Conservation (phyloP, 2,329 filamentous ascomycete genomes). For the Penicillium sp. region DNA sequence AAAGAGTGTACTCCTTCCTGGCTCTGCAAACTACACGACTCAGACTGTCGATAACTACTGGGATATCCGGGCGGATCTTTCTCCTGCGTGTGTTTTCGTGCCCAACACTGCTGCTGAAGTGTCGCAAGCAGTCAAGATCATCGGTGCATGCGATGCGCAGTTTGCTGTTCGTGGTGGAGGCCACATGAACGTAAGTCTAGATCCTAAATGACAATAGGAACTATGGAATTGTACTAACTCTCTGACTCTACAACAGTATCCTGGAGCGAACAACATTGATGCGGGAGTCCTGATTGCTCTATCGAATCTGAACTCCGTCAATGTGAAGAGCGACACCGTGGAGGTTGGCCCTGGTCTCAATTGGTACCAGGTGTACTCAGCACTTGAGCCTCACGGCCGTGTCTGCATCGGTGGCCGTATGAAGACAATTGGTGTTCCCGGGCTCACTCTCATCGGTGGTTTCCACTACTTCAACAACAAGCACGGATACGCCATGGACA, state of each 20-base stretch:
- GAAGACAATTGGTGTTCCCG: conserved; percentile 38
- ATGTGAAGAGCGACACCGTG: conserved; percentile 26
- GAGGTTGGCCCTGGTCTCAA: conserved; percentile 28
- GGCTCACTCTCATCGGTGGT: conserved; percentile 39
- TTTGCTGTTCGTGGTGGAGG: conserved; percentile 60
- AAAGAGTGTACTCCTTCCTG: conserved; percentile 9
- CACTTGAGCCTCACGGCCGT: conserved; percentile 27
- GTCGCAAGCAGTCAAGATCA: conserved; percentile 24
- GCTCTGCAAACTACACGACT: conserved; percentile 23
- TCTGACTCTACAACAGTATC: conserved; percentile 17
- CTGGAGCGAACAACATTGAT: conserved; percentile 34
- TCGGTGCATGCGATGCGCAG: conserved; percentile 33
- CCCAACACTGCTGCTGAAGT: conserved; percentile 28
- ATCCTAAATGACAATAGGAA: background rate
- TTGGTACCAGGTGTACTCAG: conserved; percentile 34
- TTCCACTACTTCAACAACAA: conserved; percentile 35
- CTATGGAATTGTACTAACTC: background rate
- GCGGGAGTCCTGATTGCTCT: conserved; percentile 34
- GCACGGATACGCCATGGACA: conserved; percentile 38
- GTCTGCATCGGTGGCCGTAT: conserved; percentile 34
- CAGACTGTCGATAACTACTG: conserved; percentile 29
- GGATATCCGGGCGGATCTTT: conserved; percentile 28
- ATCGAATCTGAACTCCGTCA: conserved; percentile 20
- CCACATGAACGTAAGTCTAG: conserved; percentile 39
- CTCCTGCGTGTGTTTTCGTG: conserved; percentile 35